A percentile compares a stretch with the other conserved stretches of the same genome.
phyloP scores from a whole-genome alignment of 2,329 filamentous ascomycete species.

The Plectosphaerella cucumerina region DNA sequence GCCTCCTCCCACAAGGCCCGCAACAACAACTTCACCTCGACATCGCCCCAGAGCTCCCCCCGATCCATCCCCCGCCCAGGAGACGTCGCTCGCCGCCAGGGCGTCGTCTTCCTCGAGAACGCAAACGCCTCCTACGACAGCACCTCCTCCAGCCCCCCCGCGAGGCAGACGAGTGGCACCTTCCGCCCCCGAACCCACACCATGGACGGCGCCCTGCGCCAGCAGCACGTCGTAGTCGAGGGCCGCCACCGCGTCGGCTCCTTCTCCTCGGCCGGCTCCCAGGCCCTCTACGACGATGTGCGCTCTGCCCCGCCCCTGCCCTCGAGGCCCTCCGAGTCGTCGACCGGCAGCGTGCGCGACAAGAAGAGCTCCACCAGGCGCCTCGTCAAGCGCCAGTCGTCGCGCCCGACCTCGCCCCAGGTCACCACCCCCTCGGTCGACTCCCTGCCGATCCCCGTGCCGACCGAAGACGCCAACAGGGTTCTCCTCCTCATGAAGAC shows the following conservation, averaged over 20 bases:
- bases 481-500: constrained; percentile 73
- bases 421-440: constrained; percentile 52
- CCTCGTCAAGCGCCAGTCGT: constrained; percentile 50
- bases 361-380: constrained; percentile 46
- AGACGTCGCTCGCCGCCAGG: constrained; percentile 46
- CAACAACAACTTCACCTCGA: constrained; percentile 22
- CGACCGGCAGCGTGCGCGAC: constrained; percentile 31
- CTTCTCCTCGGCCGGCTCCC: constrained; percentile 59
- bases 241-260: constrained; percentile 65
- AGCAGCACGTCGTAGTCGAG: constrained; percentile 36
- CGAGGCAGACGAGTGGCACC: constrained; percentile 25
- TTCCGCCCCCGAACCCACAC: constrained; percentile 54
- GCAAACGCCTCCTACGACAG: constrained; percentile 48
- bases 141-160: constrained; percentile 34
- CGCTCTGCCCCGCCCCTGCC: constrained; percentile 31
- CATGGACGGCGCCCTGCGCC: constrained; percentile 51
- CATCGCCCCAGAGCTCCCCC: constrained; percentile 42
- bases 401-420: constrained; percentile 55
- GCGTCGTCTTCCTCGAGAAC: constrained; percentile 57
- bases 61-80: constrained; percentile 35
- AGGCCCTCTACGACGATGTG: constrained; percentile 47
- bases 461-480: constrained; percentile 65
- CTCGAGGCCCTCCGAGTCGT: neutral
- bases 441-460: constrained; percentile 54
- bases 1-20: constrained; percentile 18